Evolutionary conservation across 306 rosid species (phyloP).

Genomic region (Prunus davidiana): DNA sequence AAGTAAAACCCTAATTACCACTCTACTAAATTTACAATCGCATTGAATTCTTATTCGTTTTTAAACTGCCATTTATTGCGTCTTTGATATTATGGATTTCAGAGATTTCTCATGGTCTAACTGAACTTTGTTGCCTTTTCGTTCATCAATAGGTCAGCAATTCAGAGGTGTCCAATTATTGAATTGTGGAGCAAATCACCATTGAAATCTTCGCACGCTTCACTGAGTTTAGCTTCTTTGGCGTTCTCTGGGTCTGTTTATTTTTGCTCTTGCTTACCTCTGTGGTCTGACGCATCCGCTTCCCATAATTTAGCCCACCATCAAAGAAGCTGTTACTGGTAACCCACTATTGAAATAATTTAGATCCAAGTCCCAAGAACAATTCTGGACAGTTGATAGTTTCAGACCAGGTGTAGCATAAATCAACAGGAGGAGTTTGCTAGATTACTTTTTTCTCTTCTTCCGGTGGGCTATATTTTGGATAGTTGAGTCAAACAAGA

Average conservation of each 20-base stretch:
- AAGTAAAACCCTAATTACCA: conserved; percentile 56
- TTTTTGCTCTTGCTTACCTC: conserved; percentile 22
- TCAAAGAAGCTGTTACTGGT: conserved; percentile 16
- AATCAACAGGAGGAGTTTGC: conserved; percentile 27
- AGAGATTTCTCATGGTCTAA: conserved; percentile 81
- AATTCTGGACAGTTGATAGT: conserved; percentile 13
- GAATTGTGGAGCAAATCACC: conserved; percentile 57
- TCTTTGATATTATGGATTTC: conserved; percentile 54
- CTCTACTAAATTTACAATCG: conserved; percentile 37
- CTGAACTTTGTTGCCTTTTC: conserved; percentile 61
- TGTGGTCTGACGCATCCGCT: conserved; percentile 24
- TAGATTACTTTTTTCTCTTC: conserved; percentile 27
- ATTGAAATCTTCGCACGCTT: conserved; percentile 42
- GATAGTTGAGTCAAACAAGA: conserved; percentile 22
- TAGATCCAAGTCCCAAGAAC: conserved; percentile 39
- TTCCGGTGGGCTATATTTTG: conserved; percentile 28
- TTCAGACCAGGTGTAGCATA: conserved; percentile 34
- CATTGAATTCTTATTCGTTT: conserved; percentile 24
- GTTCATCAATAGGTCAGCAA: conserved; percentile 62
- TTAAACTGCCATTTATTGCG: conserved; percentile 38
- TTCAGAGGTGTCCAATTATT: conserved; percentile 53
- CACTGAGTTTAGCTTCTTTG: conserved; percentile 34
- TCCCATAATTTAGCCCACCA: conserved; percentile 33
- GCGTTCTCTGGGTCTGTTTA: conserved; percentile 32
- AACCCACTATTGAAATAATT: conserved; percentile 18